phyloP scores from a whole-genome alignment of 768 basidiomycete genomes.

The Tephrocybe sp. region DNA sequence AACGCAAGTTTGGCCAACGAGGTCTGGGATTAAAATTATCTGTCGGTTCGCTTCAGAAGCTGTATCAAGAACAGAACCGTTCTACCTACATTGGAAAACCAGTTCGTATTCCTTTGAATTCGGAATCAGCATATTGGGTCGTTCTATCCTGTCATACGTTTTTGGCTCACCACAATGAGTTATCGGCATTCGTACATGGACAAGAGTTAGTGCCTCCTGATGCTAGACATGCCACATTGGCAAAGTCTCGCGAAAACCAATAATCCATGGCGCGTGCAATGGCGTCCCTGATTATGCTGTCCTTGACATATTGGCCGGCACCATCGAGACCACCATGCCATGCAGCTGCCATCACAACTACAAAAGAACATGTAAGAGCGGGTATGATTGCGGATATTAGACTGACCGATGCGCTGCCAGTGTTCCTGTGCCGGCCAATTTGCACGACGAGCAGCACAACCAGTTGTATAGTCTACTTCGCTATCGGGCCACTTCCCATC shows the following conservation, averaged over 20 bases:
- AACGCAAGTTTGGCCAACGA: constrained; percentile 55
- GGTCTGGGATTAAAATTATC: constrained; percentile 59
- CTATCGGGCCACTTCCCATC: constrained; percentile 53
- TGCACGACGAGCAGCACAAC: constrained; percentile 58
- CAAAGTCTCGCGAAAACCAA: constrained; percentile 64
- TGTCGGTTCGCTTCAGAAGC: constrained; percentile 20
- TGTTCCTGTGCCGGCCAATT: constrained; percentile 69
- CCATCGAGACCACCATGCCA: constrained; percentile 51
- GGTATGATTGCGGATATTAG: background rate
- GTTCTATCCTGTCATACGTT: background rate
- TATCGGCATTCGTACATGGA: constrained; percentile 51
- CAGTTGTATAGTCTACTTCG: constrained; percentile 60
- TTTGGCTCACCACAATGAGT: constrained; percentile 34
- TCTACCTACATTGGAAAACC: constrained; percentile 55
- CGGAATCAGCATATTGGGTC: background rate
- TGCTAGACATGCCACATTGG: constrained; percentile 51
- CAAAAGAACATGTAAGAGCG: background rate
- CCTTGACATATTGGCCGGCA: constrained; percentile 40
- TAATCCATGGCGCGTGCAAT: constrained; percentile 53
- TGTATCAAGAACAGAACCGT: background rate
- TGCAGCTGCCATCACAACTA: constrained; percentile 54
- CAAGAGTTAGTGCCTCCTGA: constrained; percentile 50
- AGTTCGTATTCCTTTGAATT: constrained; percentile 58
- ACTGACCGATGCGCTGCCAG: constrained; percentile 51
- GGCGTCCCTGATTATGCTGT: constrained; percentile 33